Evolutionary conservation across 1,139 yeast genomes (phyloP), one percentile per base, ranked within the genome.

Genomic region (Waltiozyma sp.): DNA sequence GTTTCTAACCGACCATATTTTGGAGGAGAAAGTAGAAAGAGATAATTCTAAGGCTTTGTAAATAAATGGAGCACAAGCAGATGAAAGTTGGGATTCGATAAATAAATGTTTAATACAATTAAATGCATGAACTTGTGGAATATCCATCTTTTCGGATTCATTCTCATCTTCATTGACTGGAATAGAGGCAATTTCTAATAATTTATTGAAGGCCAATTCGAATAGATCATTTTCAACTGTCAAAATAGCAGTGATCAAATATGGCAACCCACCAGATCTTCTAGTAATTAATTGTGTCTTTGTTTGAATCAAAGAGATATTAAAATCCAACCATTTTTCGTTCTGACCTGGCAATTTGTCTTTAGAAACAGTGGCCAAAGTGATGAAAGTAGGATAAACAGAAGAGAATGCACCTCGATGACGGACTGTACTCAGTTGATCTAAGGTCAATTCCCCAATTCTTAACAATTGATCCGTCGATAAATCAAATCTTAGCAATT

Each of bases 381-480:
- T 68, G 15, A 78, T 70, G 52, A 84, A 85, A 0, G 91, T 75
- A 1, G 96, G 95, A 49, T 84, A 80, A 0, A 88, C 81, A 0
- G 96, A 79, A 3, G 94, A 80, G 49, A 89, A 84, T 0, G 96
- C 95, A 34, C 97, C 97, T 48, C 94, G 72, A 55, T 91, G 97
- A 42, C 88, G 77, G 8, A 88, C 82, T 0, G 76, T 69, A 3
- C 86, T 73, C 38, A 89, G 63, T 57, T 89, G 95, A 13, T 68
- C 72, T 45, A 80, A 69, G 7, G 85, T 62, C 13, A 82, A 55
- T 1, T 72, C 69, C 11, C 87, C 85, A 33, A 73, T 56, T n/a
- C 50, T 49, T 1, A 62, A 39, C 10, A 75, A 52, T 38, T 58
- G 57, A 1, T 50, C 49, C 8, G 47, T 34, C 0, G 58, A 51